Conservation (phyloP, 1,284 basidiomycete species). For the Ganoderma multipileum region DNA sequence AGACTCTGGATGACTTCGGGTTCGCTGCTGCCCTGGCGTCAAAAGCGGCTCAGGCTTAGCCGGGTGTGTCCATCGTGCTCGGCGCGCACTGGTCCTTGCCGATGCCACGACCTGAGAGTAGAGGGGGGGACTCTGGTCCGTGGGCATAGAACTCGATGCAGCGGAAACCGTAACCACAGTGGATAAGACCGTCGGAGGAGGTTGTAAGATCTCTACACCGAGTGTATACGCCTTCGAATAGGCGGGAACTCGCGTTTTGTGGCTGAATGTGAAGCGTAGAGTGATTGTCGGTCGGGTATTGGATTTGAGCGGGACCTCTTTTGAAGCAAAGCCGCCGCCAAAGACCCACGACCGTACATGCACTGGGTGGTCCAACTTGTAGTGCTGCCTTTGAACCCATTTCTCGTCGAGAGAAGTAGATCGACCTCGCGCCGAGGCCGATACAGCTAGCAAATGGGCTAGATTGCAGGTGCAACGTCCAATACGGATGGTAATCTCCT, state of each 20-base stretch:
- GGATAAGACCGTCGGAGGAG: too few species aligned
- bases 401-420: not conserved
- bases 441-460: slow-evolving; percentile 13
- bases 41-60: too few species aligned
- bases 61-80: too few species aligned
- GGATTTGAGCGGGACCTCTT: not conserved
- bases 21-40: too few species aligned
- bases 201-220: not conserved
- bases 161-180: too few species aligned
- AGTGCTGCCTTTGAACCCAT: too few species aligned
- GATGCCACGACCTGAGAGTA: too few species aligned
- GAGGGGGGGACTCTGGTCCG: too few species aligned
- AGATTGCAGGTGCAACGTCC: slow-evolving; percentile 19
- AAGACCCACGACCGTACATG: slow-evolving; percentile 24
- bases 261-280: not conserved
- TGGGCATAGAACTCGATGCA: too few species aligned
- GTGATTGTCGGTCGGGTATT: not conserved
- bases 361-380: slow-evolving; percentile 10
- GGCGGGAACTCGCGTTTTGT: not conserved
- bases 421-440: not conserved
- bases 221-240: not conserved
- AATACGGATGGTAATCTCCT: slow-evolving; percentile 13
- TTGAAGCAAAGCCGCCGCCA: slow-evolving; percentile 12
- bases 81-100: too few species aligned
- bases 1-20: too few species aligned